Evolutionary conservation across 192 early-diverging fungal species (phyloP).

Genomic region (Powellomyces hirtus): DNA sequence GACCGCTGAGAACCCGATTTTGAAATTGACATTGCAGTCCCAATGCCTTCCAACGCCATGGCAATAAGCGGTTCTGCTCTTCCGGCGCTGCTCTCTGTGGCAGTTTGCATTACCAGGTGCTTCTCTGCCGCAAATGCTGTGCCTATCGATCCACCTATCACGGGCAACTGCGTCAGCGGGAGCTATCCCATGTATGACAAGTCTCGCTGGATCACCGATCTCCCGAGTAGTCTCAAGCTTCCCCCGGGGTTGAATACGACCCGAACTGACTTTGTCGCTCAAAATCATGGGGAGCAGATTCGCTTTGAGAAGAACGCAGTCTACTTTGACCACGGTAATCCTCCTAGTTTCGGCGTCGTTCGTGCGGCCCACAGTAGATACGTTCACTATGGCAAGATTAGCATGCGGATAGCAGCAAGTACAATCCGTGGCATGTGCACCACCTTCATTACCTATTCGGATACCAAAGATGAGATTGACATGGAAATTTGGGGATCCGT

Average conservation of each 20-base stretch:
- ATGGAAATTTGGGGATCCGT: too few species aligned
- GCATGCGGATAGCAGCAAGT: not conserved
- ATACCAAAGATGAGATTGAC: not conserved
- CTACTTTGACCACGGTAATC: not conserved
- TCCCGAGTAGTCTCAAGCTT: not conserved
- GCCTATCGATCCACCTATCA: not conserved
- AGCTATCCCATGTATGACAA: not conserved
- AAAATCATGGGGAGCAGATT: not conserved
- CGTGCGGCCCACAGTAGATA: not conserved
- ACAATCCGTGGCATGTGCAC: not conserved
- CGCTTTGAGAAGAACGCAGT: not conserved
- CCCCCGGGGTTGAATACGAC: not conserved
- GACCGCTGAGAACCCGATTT: too few species aligned
- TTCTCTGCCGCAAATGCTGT: too few species aligned
- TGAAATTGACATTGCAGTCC: too few species aligned
- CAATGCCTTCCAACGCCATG: too few species aligned
- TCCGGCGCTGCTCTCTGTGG: too few species aligned
- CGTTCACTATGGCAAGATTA: not conserved
- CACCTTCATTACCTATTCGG: not conserved
- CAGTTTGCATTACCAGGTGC: too few species aligned
- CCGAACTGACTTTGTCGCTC: not conserved
- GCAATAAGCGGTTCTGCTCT: too few species aligned
- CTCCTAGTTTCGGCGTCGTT: not conserved
- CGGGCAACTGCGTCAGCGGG: not conserved
- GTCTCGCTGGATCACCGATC: not conserved